Evolutionary conservation across 2,329 filamentous ascomycete genomes (phyloP), one percentile per base, ranked within the genome.

Genomic region (Fusarium lyarnte): DNA sequence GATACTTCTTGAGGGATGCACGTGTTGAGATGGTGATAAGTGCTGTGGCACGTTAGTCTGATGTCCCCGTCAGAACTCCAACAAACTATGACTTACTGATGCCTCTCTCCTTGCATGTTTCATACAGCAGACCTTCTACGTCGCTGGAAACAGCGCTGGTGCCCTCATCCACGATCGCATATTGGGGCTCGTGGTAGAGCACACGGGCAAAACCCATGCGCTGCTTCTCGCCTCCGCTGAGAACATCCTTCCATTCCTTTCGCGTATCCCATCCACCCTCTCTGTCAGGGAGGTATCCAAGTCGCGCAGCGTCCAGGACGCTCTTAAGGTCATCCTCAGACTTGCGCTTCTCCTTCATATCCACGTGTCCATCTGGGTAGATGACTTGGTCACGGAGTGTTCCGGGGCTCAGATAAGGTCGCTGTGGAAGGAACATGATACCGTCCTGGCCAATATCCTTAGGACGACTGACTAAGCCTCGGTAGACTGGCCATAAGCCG

Each of bases 211-310:
- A 94, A 0, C 90, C 94, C 89, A 99, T 94, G 27, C 96, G 88
- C 84, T 99, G 96, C 85, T 99, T 99, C 86, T 99, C 96, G 17
- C 96, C 96, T 42, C 96, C 96, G 73, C 92, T 95, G n/a, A 99
- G 87, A 8, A 99, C 94, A 76, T 98, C 95, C 83, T 98, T 98
- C 96, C 96, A 99, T 79, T 97, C 95, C 82, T 99, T 98, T 63
- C 94, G 89, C 8, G 94, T 96, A 79, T 99, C 94, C 94, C 94
- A 98, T 19, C 96, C 96, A 42, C 96, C 96, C 85, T 99, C 96
- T 21, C 96, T 91, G 53, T 95, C 91, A 3, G 94, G 93, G 2
- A 99, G 87, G 81, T 99, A 98, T 8, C 94, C 95, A 0, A 99
- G 87, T 63, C 90, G 90, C 1, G 95, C 95, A 57, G 93, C 92